phyloP scores from a whole-genome alignment of 441 rosid species.

The Croton laevigatus region DNA sequence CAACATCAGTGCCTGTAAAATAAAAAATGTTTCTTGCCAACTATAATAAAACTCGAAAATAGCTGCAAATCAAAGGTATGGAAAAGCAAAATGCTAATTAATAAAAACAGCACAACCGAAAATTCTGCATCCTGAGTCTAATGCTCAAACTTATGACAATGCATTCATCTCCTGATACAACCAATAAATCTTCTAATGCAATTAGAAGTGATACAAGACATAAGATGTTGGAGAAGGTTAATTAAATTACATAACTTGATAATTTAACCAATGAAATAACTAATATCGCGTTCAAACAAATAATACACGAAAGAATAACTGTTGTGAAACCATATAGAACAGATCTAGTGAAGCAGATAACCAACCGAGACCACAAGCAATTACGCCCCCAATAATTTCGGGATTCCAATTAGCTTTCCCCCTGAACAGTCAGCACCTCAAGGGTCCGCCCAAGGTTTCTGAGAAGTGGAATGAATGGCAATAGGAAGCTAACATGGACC shows the following conservation, averaged over 20 bases:
- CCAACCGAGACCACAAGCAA: conserved; percentile 20
- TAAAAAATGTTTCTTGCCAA: not conserved
- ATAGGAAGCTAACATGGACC: conserved; percentile 11
- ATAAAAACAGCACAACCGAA: not conserved
- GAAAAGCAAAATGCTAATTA: not conserved
- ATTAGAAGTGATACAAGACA: not conserved
- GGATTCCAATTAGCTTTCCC: conserved; percentile 9
- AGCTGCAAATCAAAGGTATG: not conserved
- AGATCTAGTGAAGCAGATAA: conserved; percentile 24
- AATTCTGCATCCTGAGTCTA: not conserved
- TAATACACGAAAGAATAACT: conserved; percentile 28
- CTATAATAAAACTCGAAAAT: not conserved
- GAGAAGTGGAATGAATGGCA: conserved; percentile 15
- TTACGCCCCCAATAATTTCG: not conserved
- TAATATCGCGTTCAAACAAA: conserved; percentile 20
- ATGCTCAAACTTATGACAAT: not conserved
- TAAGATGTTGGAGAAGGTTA: not conserved
- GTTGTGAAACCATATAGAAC: conserved; percentile 22
- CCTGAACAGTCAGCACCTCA: conserved; percentile 19
- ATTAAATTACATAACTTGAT: conserved; percentile 12
- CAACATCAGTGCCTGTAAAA: too few relatives aligned
- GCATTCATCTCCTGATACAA: not conserved
- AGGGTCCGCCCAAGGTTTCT: not conserved
- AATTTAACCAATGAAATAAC: conserved; percentile 23
- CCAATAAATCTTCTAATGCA: conserved; percentile 10